Percentiles rank a stretch among this genome's conserved stretches.
Evolutionary conservation across 179 eudicot genomes (phyloP).

Genomic region (Spinacia oleracea): DNA sequence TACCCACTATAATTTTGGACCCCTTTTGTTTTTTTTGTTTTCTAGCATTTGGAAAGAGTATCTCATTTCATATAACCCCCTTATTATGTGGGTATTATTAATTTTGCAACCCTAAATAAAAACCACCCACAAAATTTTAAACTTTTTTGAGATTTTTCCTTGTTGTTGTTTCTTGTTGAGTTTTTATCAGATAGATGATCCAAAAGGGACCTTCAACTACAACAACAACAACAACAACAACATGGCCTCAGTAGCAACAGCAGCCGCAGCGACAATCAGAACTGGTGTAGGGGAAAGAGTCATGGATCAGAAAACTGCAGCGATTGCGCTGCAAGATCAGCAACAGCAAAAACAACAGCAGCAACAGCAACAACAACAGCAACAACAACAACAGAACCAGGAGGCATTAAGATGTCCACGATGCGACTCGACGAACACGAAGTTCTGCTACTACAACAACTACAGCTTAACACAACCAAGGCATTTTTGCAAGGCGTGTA

Average conservation of each 20-base stretch:
- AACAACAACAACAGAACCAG: slow-evolving; percentile 25
- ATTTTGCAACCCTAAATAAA: slow-evolving; percentile 31
- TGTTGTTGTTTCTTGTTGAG: slow-evolving; percentile 12
- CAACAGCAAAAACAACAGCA: slow-evolving; percentile 23
- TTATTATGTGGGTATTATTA: slow-evolving; percentile 21
- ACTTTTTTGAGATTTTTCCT: background rate
- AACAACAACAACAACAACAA: slow-evolving; percentile 30
- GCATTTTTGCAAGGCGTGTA: slow-evolving; percentile 69
- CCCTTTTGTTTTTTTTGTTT: slow-evolving; percentile 43
- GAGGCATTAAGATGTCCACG: slow-evolving; percentile 53
- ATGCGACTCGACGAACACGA: slow-evolving; percentile 66
- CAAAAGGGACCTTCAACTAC: slow-evolving; percentile 13
- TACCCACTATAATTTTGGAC: slow-evolving; percentile 28
- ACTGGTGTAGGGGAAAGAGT: background rate
- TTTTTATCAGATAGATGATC: slow-evolving; percentile 33
- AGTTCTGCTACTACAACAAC: slow-evolving; percentile 75
- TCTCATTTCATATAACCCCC: slow-evolving; percentile 26
- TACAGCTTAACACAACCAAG: slow-evolving; percentile 69
- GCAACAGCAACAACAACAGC: slow-evolving; percentile 12
- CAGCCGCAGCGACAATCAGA: background rate
- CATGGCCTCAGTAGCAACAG: slow-evolving; percentile 35
- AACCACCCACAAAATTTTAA: background rate
- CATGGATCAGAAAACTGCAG: slow-evolving; percentile 25
- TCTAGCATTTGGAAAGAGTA: slow-evolving; percentile 55
- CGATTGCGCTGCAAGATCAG: slow-evolving; percentile 11